These are phyloP conservation scores for Sporothrix variecibatus DNA, from an alignment of 2,329 filamentous ascomycete genomes.

Conservation along the genomic window DNA sequence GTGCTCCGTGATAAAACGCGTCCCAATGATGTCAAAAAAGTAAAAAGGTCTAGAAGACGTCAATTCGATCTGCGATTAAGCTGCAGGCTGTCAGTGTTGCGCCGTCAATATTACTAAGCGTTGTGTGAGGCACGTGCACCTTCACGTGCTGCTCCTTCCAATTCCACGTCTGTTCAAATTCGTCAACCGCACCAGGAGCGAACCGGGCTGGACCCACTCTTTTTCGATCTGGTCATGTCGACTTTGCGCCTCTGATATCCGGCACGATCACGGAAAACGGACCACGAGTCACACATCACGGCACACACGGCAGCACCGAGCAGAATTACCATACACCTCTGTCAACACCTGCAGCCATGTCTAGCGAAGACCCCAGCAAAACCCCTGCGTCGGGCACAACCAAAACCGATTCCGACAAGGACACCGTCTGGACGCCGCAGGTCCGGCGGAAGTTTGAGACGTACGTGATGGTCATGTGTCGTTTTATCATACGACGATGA, in stretches of 20 bases:
- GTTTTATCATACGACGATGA: not conserved
- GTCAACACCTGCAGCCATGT: not conserved
- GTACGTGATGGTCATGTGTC: slow-evolving; percentile 47
- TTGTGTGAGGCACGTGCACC: not conserved
- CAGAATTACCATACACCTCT: not conserved
- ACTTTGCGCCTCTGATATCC: not conserved
- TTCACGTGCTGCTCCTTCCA: not conserved
- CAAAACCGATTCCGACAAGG: not conserved
- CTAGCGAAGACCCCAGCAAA: not conserved
- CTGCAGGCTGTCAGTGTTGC: not conserved
- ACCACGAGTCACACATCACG: not conserved
- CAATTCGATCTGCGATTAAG: not conserved
- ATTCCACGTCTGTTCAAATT: not conserved
- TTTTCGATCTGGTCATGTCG: not conserved
- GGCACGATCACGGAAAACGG: not conserved
- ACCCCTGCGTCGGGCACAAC: not conserved
- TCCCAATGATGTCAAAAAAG: not conserved
- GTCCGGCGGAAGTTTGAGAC: slow-evolving; percentile 65
- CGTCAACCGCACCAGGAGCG: not conserved
- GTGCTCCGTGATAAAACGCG: not conserved
- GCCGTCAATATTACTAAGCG: not conserved
- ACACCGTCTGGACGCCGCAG: slow-evolving; percentile 53
- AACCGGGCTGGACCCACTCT: not conserved
- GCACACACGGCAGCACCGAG: not conserved
- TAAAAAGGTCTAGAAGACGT: not conserved